Base-by-base conservation (phyloP, 1,284 basidiomycete species). In the Boletellus sp. region DNA sequence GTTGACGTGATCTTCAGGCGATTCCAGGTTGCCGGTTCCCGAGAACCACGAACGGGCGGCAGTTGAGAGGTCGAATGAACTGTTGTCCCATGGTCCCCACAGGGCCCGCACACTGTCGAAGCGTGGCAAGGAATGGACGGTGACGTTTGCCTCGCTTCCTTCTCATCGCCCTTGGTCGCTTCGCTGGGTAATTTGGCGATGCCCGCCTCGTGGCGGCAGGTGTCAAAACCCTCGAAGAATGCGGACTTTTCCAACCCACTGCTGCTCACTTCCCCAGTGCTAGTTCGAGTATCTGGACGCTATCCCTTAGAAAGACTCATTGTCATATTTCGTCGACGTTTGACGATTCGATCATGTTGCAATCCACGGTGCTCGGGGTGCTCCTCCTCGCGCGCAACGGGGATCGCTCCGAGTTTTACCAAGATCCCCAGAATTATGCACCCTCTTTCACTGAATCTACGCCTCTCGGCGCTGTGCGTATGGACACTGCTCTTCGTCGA, bases 311-410 rank as follows among this genome's bases (percentile, higher is more conserved):
- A 23, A 41, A 32, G 6, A 38, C 40, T 35, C n/a, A 20, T 27
- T n/a, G 19, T 38, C 21, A n/a, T 32, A 40, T 36, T 21, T 21
- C 17, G 9, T 30, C 25, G 4, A 34, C 43, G n/a, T 40, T 44
- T 47, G 32, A 60, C 59, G 36, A 62, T 41, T 46, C 43, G 21
- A 59, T 29, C 14, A 64, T 58, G 59, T 72, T 82, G 26, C 37
- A 39, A 69, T 79, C 82, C 56, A 78, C 76, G 67, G 79, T 91
- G 51, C 79, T 87, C 53, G 91, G 90, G 62, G 83, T 88, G 50
- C 80, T 94, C 58, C 74, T 91, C 61, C 75, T 93, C 59, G 84
- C 85, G 48, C 82, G 88, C 52, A 91, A 88, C 56, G 91, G 90
- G 49, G 91, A 91, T 69, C 79, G 88, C 49, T 72, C 73, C 52